Evolutionary conservation across 2,329 filamentous ascomycete genomes (phyloP), one percentile per base, ranked within the genome.

Genomic region (Coniochaeta ligniaria): DNA sequence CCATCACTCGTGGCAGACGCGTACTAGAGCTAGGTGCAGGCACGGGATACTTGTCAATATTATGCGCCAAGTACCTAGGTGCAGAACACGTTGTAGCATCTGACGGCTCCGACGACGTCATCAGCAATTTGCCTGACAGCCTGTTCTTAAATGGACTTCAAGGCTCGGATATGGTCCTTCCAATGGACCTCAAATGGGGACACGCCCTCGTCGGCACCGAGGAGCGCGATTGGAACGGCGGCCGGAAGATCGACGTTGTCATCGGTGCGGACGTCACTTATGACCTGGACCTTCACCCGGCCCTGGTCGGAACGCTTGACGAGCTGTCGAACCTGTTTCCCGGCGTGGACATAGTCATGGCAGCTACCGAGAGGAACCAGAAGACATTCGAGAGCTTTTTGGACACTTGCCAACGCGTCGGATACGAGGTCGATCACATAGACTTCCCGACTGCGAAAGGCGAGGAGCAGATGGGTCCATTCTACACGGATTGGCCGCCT

Each of bases 231-330:
- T 83, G 82, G 81, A 79, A 80, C 64, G 75, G 74, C 22, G 77
- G 77, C 20, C 68, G 69, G 5, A 66, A 70, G 2, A 71, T 85
- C 52, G 87, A 93, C 70, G 73, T 91, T 5, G 81, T 93, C 2
- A 73, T 94, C 31, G 91, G 89, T 4, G 89, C 90, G 36, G 90
- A 94, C 70, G 83, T 94, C 72, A 93, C 88, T 0, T 94, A 93
- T 72, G 89, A 94, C 69, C 78, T 78, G 62, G 76, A 77, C 38
- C 80, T 84, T 47, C 86, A 90, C 57, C 83, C 86, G 0, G 76
- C 83, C 1, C 77, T 94, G 26, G 78, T 90, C 2, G 80, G 78
- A 3, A 92, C 89, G 3, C 71, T 93, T 58, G 74, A 80, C 35
- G 81, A 87, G 57, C 75, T 92, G 14, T 83, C 89, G 57, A 75